phyloP scores from a whole-genome alignment of 2,329 filamentous ascomycete species.

The Fusarium virguliforme region DNA sequence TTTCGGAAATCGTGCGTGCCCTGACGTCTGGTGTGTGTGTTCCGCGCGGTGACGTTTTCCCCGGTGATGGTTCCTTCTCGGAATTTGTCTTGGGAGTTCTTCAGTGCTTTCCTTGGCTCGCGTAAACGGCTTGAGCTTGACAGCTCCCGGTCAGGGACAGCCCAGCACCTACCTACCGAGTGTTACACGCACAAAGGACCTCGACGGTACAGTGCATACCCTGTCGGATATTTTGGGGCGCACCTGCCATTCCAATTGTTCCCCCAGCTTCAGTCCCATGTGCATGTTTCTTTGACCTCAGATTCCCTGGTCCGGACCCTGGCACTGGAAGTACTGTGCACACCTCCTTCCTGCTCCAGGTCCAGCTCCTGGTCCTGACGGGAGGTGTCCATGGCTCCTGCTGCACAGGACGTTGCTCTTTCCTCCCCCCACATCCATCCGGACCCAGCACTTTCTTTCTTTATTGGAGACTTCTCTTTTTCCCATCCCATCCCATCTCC shows the following conservation, averaged over 20 bases:
- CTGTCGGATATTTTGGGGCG: conserved; percentile 20
- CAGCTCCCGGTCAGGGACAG: conserved; percentile 8
- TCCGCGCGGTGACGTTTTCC: conserved; percentile 11
- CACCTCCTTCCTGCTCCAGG: neutral
- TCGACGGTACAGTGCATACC: neutral
- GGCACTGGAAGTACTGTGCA: conserved; percentile 12
- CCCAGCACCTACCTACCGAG: neutral
- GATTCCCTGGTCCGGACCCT: conserved; percentile 12
- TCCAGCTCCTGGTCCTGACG: neutral
- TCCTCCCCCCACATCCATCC: conserved; percentile 37
- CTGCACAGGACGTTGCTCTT: conserved; percentile 8
- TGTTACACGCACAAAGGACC: no score
- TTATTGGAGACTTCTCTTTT: conserved; percentile 30
- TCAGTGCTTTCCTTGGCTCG: neutral
- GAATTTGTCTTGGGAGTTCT: conserved; percentile 16
- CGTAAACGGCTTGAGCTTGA: conserved; percentile 11
- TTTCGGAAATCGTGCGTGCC: conserved; percentile 11
- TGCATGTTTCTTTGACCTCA: conserved; percentile 10
- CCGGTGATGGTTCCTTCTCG: neutral
- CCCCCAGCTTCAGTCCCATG: conserved; percentile 5
- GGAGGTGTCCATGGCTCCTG: neutral
- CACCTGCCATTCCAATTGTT: conserved; percentile 32
- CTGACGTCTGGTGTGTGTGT: conserved; percentile 3
- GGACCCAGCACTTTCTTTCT: conserved; percentile 41
- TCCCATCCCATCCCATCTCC: conserved; percentile 24